Conservation (phyloP, 768 basidiomycete genomes). For the Gymnopilus dilepis region DNA sequence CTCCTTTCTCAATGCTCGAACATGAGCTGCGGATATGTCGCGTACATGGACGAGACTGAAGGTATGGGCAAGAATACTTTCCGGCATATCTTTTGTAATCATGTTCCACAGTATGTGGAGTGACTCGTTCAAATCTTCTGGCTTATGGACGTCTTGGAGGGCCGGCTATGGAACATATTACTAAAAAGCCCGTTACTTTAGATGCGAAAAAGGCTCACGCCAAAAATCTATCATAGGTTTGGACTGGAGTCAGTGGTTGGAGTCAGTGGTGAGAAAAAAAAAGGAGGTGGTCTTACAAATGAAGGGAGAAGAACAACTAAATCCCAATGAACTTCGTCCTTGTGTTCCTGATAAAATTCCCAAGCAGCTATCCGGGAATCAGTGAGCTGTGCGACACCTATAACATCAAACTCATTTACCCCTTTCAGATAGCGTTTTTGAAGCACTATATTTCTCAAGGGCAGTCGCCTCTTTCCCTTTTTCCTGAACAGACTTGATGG, state of each 20-base stretch:
- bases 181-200: too few relatives aligned
- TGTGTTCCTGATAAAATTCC: conserved; percentile 48
- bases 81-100: conserved; percentile 23
- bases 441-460: conserved; percentile 52
- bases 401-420: conserved; percentile 28
- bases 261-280: too few relatives aligned
- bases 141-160: conserved; percentile 40
- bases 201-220: conserved; percentile 4
- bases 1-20: conserved; percentile 51
- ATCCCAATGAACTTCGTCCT: conserved; percentile 51
- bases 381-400: background rate
- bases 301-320: conserved; percentile 59
- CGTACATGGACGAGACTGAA: conserved; percentile 53
- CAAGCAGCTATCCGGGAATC: conserved; percentile 38
- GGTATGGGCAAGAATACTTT: conserved; percentile 20
- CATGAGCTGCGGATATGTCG: conserved; percentile 61
- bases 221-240: background rate
- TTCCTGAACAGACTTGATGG: conserved; percentile 46
- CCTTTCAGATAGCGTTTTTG: conserved; percentile 71
- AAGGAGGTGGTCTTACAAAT: background rate
- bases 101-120: conserved; percentile 27
- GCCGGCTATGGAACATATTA: conserved; percentile 21
- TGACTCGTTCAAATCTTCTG: conserved; percentile 6
- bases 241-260: background rate
- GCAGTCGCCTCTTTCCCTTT: conserved; percentile 45